Base-by-base conservation (phyloP, 2,329 filamentous ascomycete genomes). In the Daldinia sp. region DNA sequence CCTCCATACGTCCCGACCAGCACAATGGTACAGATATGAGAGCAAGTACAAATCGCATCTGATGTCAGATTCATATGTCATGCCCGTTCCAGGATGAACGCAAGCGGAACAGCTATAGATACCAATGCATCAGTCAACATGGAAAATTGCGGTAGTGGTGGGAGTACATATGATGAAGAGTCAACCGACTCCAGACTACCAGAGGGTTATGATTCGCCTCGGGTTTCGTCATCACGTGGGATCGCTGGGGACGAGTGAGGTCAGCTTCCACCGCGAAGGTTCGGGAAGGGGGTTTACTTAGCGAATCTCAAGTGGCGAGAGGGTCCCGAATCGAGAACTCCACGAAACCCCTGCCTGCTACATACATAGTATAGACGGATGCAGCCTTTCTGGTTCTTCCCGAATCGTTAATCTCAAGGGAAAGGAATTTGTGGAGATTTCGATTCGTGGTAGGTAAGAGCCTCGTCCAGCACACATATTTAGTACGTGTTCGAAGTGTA, bases 211-310 rank as follows among this genome's bases (percentile, higher is more conserved):
- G 63, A 67, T 69, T 71, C 28, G 63, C 59, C 55, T 41, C 42
- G 35, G 18, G 20, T 73, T 74, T 75, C 74, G 73, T 76, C 72
- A 75, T 74, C 65, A 68, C 71, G 67, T 76, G 65, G 67, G 65
- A 70, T 70, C 70, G 51, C 63, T 63, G 63, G 58, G 58, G 60
- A 61, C 30, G 28, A 48, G 69, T 69, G 72, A 71, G 68, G 65
- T 71, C 65, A 74, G 67, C 46, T 54, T 55, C 63, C 23, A 20
- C 42, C 41, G 44, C 18, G 63, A 69, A 70, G 42, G 65, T 53
- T 65, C 56, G 60, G 44, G 30, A 39, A 41, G 39, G 57, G 39
- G 57, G 26, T 59, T 46, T 20, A 28, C 44, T 67, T 56, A 12
- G 33, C 9, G 26, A 51, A 1, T 33, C 57, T 6, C 10, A 6